Evolutionary conservation across 208 protist species (phyloP), one percentile per base, ranked within the genome.

Genomic region (Wallacemonas sp.): DNA sequence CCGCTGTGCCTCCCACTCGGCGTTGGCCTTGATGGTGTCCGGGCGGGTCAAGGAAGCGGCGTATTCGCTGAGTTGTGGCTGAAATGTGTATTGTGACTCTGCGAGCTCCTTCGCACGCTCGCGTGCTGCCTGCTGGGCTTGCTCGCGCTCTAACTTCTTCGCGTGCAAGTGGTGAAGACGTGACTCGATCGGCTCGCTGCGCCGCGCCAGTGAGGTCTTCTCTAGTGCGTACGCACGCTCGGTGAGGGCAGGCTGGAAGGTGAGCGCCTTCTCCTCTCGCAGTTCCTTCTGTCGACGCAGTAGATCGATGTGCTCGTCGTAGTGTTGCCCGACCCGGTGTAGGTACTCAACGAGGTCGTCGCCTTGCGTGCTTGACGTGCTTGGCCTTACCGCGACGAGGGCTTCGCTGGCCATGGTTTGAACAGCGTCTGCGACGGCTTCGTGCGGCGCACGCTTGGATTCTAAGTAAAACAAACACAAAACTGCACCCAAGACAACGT

Each of bases 271-370:
- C 26, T 61, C 63, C 46, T 89, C 80, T n/a, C 64, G 48, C 32
- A 83, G 55, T n/a, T 68, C 37, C 37, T 79, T 66, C 45, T 78
- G 70, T 32, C 78, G 71, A 0, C 80, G 78, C 30, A 94, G 78
- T 10, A 94, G 76, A 53, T 83, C 85, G 21, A 73, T 52, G 46
- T 89, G 88, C 57, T 86, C 71, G 42, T 54, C 55, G 76, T 94
- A 92, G 33, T 68, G 77, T 54, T 82, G 39, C 3, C 85, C 88
- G 12, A 73, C 70, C 41, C 71, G 33, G 45, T 79, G 73, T n/a
- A 94, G 71, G 58, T 88, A 89, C 24, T 81, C 71, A n/a, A 92
- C 79, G 22, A 94, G 78, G 8, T 74, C 71, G 26, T 55, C 61
- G 19, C 50, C 29, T 6, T 13, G 5, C 13, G 50, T 21, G 5